phyloP scores from a whole-genome alignment of 371 early-diverging fungal genomes.

The Dipsacomyces acuminosporus region DNA sequence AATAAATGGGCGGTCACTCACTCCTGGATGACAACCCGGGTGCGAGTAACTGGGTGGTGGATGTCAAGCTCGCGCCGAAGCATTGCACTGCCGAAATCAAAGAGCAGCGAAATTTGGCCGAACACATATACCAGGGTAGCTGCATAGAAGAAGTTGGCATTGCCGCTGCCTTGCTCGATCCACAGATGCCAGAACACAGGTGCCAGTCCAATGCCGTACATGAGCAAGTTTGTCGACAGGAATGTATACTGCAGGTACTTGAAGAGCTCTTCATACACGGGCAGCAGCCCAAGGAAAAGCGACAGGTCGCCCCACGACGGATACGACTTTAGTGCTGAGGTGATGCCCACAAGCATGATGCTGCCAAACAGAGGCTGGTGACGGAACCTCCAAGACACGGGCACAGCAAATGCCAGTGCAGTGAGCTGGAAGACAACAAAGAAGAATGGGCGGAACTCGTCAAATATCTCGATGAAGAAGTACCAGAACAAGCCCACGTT shows the following conservation, averaged over 20 bases:
- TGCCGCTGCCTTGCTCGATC: constrained; percentile 91
- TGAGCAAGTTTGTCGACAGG: constrained; percentile 53
- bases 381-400: constrained; percentile 61
- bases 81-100: constrained; percentile 71
- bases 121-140: constrained; percentile 86
- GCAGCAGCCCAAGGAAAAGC: constrained; percentile 72
- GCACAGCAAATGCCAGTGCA: constrained; percentile 74
- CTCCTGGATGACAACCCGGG: constrained; percentile 57
- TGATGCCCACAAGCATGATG: constrained; percentile 63
- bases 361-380: constrained; percentile 73
- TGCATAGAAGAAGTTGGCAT: constrained; percentile 96
- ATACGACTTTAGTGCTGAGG: constrained; percentile 85
- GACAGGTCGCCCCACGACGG: constrained; percentile 83
- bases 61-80: constrained; percentile 75
- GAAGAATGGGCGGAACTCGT: constrained; percentile 92
- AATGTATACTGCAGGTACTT: constrained; percentile 69
- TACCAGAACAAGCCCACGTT: constrained; percentile 97
- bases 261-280: constrained; percentile 74
- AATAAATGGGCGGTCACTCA: constrained; percentile 17
- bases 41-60: constrained; percentile 55
- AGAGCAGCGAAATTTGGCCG: constrained; percentile 73
- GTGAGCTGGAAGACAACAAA: constrained; percentile 86
- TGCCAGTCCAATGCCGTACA: constrained; percentile 69
- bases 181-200: constrained; percentile 92
- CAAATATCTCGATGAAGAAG: constrained; percentile 97